Conservation (phyloP, 139 green algal genomes). For the Deuterostichococcus epilithicus region DNA sequence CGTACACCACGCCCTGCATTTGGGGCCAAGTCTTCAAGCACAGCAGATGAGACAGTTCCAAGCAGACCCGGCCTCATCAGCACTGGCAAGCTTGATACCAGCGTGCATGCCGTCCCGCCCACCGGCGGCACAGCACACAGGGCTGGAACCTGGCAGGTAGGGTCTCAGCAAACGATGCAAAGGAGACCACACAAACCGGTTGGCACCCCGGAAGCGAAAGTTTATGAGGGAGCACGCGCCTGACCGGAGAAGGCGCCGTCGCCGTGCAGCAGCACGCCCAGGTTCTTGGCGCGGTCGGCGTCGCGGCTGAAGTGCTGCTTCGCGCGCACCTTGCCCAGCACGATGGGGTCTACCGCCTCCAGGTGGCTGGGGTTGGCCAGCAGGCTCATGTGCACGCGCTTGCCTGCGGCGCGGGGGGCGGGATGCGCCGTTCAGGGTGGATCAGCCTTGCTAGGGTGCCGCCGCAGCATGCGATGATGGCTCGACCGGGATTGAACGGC, state of each 20-base stretch:
- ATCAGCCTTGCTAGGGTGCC: background rate
- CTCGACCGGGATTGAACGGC: too few relatives aligned
- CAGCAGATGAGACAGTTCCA: background rate
- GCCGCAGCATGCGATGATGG: too few relatives aligned
- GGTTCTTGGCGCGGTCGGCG: slow-evolving; percentile 45
- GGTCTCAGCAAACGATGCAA: too few relatives aligned
- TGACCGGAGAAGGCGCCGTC: slow-evolving; percentile 89
- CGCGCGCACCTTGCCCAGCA: slow-evolving; percentile 91
- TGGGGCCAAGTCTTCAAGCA: too few relatives aligned
- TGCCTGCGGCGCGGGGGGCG: slow-evolving; percentile 28
- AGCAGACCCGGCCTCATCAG: too few relatives aligned
- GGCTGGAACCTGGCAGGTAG: too few relatives aligned
- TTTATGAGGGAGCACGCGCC: background rate
- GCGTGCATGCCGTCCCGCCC: too few relatives aligned
- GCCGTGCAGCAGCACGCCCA: slow-evolving; percentile 94
- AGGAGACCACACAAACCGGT: too few relatives aligned
- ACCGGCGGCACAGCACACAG: too few relatives aligned
- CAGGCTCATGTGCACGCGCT: slow-evolving; percentile 89
- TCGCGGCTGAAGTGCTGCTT: slow-evolving; percentile 92
- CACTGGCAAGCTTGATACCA: too few relatives aligned
- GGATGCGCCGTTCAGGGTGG: too few relatives aligned
- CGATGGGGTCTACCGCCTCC: slow-evolving; percentile 92
- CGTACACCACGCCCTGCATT: slow-evolving; percentile 97
- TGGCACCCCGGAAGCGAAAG: too few relatives aligned
- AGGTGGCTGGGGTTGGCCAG: slow-evolving; percentile 95